Conservation (phyloP, 139 green algal species). For the Picochlorum sp. region DNA sequence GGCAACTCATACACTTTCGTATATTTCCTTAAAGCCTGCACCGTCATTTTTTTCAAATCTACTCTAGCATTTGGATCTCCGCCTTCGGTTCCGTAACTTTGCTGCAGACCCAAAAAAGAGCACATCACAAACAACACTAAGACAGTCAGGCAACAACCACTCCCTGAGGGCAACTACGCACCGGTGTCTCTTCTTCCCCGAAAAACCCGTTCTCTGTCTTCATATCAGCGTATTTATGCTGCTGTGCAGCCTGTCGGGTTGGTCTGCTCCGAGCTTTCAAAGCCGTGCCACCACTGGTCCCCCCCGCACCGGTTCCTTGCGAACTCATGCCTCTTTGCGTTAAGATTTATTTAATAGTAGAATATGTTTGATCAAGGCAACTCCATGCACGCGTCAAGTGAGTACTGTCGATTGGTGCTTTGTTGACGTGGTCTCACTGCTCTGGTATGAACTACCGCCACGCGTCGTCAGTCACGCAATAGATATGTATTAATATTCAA, state of each 20-base stretch:
- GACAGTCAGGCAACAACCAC: not conserved
- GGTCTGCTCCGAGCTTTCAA: slow-evolving; percentile 7
- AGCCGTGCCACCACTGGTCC: not conserved
- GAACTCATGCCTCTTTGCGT: not conserved
- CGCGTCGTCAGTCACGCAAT: no score
- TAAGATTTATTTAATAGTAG: not conserved
- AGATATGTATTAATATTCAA: no score
- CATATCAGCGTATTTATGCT: slow-evolving; percentile 13
- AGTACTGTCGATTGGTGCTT: no score
- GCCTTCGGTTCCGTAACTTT: slow-evolving; percentile 10
- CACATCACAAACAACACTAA: not conserved
- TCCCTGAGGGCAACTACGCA: not conserved
- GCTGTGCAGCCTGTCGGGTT: slow-evolving; percentile 9
- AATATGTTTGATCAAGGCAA: no score
- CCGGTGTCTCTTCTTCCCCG: slow-evolving; percentile 6
- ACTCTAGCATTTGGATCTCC: slow-evolving; percentile 16
- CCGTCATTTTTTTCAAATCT: slow-evolving; percentile 31
- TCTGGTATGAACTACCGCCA: no score
- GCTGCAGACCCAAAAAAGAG: not conserved
- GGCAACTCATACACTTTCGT: slow-evolving; percentile 31
- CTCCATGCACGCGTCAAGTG: no score
- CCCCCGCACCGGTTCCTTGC: not conserved
- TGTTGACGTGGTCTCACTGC: no score
- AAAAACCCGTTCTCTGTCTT: slow-evolving; percentile 15
- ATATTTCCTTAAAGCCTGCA: slow-evolving; percentile 32